A percentile compares a stretch with the other conserved stretches of the same genome.
Evolutionary conservation across 2,329 filamentous ascomycete genomes (phyloP).

Genomic region (Nigrospora sphaerica): DNA sequence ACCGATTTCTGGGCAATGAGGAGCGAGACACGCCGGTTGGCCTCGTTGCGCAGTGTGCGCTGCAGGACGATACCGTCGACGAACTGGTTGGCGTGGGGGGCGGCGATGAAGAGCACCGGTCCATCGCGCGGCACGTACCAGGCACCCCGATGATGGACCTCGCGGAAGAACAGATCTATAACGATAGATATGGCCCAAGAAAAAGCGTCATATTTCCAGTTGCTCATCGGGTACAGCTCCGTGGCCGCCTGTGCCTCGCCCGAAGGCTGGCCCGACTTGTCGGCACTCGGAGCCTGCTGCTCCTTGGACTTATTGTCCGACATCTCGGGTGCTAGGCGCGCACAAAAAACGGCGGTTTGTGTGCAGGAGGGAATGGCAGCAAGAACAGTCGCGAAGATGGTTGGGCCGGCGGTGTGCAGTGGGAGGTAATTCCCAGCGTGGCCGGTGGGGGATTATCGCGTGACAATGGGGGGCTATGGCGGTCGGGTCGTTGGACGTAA

Average conservation of each 20-base stretch:
- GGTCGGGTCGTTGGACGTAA: no score
- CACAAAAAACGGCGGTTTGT: no score
- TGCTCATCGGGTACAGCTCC: slow-evolving; percentile 62
- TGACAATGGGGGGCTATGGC: no score
- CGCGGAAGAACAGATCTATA: slow-evolving; percentile 94
- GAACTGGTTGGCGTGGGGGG: slow-evolving; percentile 95
- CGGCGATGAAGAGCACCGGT: slow-evolving; percentile 90
- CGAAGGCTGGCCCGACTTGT: slow-evolving; percentile 6
- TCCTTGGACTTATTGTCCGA: slow-evolving; percentile 6
- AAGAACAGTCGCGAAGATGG: no score
- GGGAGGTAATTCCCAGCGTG: no score
- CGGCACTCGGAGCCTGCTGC: slow-evolving; percentile 1
- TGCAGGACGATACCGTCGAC: slow-evolving; percentile 93
- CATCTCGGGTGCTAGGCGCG: neutral
- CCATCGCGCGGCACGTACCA: slow-evolving; percentile 90
- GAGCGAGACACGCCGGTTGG: slow-evolving; percentile 81
- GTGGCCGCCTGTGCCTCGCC: slow-evolving; percentile 24
- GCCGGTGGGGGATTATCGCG: no score
- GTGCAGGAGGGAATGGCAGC: no score
- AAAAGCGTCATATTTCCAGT: slow-evolving; percentile 71
- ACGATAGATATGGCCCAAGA: slow-evolving; percentile 74
- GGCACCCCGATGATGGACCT: slow-evolving; percentile 88
- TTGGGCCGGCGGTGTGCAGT: no score
- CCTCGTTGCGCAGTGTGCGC: slow-evolving; percentile 80
- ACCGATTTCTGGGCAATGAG: slow-evolving; percentile 95